Base-by-base conservation (phyloP, 495 filamentous ascomycete genomes). In the Penicillium waksmanii region DNA sequence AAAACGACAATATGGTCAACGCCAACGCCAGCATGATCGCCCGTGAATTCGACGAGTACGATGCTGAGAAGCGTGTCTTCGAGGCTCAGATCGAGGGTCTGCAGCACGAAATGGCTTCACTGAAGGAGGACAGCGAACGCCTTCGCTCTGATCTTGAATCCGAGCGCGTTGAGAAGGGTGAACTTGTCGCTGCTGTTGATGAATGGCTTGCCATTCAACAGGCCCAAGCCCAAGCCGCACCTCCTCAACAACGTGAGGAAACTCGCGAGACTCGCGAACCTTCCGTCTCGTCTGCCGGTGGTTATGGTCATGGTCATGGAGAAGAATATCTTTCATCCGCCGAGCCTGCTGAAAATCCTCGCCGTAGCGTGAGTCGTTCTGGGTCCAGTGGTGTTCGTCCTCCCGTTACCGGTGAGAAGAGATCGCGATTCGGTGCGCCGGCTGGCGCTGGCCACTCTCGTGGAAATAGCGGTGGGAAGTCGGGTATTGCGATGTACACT, bases 131-230 rank as follows among this genome's bases (percentile, higher is more conserved):
- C 52, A 88, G 90, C 55, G 81, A 82, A 8, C 80, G 84, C 12
- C 76, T 96, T 6, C 77, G 86, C 19, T 66, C 74, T 19, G 80
- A 91, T 31, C 66, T 84, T 17, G 86, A 95, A 68, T 78, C 83
- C 33, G 96, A 97, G 73, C 82, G 94, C 3, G 82, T 89, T 19
- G 95, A 98, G 76, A 98, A 97, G 74, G 92, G 92, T 36, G 93
- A 97, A 64, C 80, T 98, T 46, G 93, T 98, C n/a, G 84, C 86
- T 48, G 87, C 92, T 1, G 93, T 95, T 1, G 95, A 98, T 67
- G 93, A 97, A 84, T 98, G 87, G 89, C 86, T 87, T 64, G 73
- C 77, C 18, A 79, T 86, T 55, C 80, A 83, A 60, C 76, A 78
- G 40, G 63, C 57, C 36, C 72, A 73, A 53, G 59, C 66, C 18